Evolutionary conservation across 768 basidiomycete species (phyloP), one percentile per base, ranked within the genome.

Genomic region (Xanthoconium stramineum): DNA sequence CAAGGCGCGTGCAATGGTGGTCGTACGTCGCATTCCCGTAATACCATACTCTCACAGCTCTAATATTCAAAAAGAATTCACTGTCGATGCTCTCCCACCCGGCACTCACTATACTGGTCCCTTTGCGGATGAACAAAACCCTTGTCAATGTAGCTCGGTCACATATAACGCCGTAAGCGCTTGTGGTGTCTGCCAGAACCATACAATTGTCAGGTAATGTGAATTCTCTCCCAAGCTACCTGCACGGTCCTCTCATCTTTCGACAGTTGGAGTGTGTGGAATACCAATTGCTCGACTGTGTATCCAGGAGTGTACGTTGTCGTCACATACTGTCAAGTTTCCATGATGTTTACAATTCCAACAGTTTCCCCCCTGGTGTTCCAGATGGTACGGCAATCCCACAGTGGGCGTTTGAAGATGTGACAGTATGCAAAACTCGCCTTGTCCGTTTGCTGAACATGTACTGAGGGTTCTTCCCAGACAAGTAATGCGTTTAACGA

Each of bases 381-480:
- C 85, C 85, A 3, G 56, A 62, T 0, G 78, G 77, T 10, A 74
- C 80, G 2, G 69, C 73, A 12, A 75, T 87, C 19, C 85, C 84
- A 10, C 77, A 76, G 12, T 88, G 85, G 85, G 85, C 85, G 13
- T 88, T 80, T 57, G 69, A 81, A 35, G 78, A 83, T 53, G 78
- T 86, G 20, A 67, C 74, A 62, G 78, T 79, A 63, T 44, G 79
- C 38, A 37, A 42, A 66, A 59, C 40, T 35, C 28, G 11, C 12
- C 19, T 36, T 8, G 0, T 2, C 7, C 10, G 11, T 57, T 10
- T 28, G n/a, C 17, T n/a, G 15, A 36, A 14, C 50, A 33, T 58
- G 9, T 59, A 8, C 37, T 64, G 36, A 60, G n/a, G 6, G 2
- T 43, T 36, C 33, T 33, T 52, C 36, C 8, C 49, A 80, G 76